Base-by-base conservation (phyloP, 805 yeast genomes). In the Candida nonsorbophila region DNA sequence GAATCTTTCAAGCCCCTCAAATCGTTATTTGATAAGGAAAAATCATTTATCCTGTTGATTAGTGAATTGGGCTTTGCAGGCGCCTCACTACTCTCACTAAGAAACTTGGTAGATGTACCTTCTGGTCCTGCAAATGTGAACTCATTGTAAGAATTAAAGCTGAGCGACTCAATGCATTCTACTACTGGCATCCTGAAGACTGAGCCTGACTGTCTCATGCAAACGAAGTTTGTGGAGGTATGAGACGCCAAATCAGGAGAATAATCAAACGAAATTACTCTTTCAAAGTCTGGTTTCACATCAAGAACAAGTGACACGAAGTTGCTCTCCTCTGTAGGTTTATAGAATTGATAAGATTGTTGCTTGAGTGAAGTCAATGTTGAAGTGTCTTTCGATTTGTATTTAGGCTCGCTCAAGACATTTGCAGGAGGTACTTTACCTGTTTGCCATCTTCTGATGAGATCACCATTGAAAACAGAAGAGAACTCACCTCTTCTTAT, bases 141-240 rank as follows among this genome's bases (percentile, higher is more conserved):
- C 31, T 79, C 85, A 45, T 83, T 83, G 42, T 65, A 71, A 1
- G 90, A 75, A 41, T 77, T 83, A 53, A 87, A 82, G 10, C 62
- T 64, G 6, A 82, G 49, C 6, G 77, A 65, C 20, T 76, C 75
- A 18, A 77, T 77, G 28, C 82, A 72, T 47, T 84, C 90, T 1
- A 64, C 56, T 0, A 80, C 83, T 0, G 80, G 72, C 88, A 84
- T 84, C 34, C 81, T 67, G 53, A 83, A 87, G 0, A 87, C 78
- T 30, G 84, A 80, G 3, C 97, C 97, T 1, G 94, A 83, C 45
- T 85, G 94, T 40, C 96, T 66, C 82, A 88, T 81, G 53, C 97
- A 87, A 16, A 88, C 76, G 33, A 84, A 67, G 42, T 80, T 77
- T 6, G 83, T 70, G 1, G 75, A 71, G 14, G 77, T 68, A n/a